phyloP scores from a whole-genome alignment of 768 basidiomycete genomes.

The Filobasidium wieringae region DNA sequence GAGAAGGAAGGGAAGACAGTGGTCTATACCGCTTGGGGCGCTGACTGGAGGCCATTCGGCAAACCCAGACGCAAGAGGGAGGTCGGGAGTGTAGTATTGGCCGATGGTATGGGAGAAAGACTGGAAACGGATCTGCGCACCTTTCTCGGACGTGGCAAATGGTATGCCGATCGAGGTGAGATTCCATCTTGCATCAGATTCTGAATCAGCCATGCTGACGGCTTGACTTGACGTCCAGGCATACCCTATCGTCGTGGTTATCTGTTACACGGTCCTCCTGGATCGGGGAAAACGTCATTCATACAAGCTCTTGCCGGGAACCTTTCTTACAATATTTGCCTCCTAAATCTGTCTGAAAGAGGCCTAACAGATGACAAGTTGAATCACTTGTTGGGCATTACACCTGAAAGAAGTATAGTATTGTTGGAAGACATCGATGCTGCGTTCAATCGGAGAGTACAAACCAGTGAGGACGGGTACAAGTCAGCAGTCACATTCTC shows the following conservation, averaged over 20 bases:
- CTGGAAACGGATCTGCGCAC: constrained; percentile 69
- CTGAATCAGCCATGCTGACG: background rate
- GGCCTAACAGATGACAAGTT: constrained; percentile 95
- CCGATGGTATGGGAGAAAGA: constrained; percentile 64
- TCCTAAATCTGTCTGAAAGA: constrained; percentile 89
- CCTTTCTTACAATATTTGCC: constrained; percentile 85
- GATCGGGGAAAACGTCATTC: constrained; percentile 96
- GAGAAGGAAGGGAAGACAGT: constrained; percentile 88
- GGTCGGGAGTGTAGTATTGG: constrained; percentile 76
- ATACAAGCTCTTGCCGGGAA: constrained; percentile 93
- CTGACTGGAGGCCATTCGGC: constrained; percentile 92
- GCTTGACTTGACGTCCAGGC: constrained; percentile 44
- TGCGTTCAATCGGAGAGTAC: constrained; percentile 85
- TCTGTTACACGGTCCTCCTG: constrained; percentile 87
- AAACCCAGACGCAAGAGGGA: constrained; percentile 77
- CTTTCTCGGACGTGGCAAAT: constrained; percentile 70
- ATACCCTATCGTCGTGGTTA: constrained; percentile 96
- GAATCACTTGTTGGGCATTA: constrained; percentile 81
- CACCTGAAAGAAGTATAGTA: constrained; percentile 84
- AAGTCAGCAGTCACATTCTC: constrained; percentile 96
- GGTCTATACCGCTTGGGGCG: constrained; percentile 91
- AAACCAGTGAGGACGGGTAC: constrained; percentile 83
- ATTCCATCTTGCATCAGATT: background rate
- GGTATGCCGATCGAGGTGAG: constrained; percentile 93
- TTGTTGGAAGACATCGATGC: constrained; percentile 96